phyloP scores from a whole-genome alignment of 1,284 basidiomycete genomes.

The Tremellales sp. region DNA sequence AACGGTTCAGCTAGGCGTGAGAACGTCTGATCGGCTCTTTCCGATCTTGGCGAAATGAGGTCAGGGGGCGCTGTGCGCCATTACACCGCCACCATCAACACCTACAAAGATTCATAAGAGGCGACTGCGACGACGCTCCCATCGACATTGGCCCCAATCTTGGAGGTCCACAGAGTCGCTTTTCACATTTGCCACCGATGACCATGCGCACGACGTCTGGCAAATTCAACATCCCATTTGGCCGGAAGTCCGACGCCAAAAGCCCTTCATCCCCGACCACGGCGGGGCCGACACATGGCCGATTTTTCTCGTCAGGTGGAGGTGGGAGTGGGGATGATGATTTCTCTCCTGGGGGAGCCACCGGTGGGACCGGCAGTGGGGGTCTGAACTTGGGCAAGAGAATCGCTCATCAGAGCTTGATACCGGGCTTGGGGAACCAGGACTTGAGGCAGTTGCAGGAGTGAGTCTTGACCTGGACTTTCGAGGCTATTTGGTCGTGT shows the following conservation, averaged over 20 bases:
- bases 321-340: conserved; percentile 9
- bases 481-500: neutral
- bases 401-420: conserved; percentile 43
- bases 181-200: conserved; percentile 17
- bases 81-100: too few species aligned
- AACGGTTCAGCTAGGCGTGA: too few species aligned
- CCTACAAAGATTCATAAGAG: too few species aligned
- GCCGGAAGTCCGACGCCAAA: conserved; percentile 23
- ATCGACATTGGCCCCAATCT: too few species aligned
- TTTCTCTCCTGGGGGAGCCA: conserved; percentile 7
- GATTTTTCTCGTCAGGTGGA: conserved; percentile 5
- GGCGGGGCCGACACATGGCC: neutral
- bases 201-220: conserved; percentile 35
- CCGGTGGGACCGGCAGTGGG: conserved; percentile 15
- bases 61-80: too few species aligned
- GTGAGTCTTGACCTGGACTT: conserved; percentile 22
- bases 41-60: too few species aligned
- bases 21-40: too few species aligned
- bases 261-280: conserved; percentile 9
- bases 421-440: conserved; percentile 74
- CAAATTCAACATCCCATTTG: conserved; percentile 38
- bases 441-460: conserved; percentile 73
- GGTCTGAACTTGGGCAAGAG: conserved; percentile 40
- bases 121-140: too few species aligned
- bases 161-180: too few species aligned